Evolutionary conservation across 176 grass and related monocot species (phyloP).

Genomic region (Zea luxurians): DNA sequence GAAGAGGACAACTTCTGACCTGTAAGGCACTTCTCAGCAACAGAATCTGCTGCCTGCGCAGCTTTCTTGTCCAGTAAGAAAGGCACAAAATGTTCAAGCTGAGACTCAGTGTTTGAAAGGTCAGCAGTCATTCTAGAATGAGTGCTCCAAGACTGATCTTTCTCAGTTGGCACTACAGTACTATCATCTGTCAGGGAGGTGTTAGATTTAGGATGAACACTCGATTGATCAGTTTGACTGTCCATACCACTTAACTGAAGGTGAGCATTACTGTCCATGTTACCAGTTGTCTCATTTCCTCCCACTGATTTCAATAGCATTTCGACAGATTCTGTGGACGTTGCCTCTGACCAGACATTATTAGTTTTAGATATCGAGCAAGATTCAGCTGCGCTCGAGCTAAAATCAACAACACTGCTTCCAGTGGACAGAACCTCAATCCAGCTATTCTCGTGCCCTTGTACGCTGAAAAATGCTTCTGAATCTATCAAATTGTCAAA

Average conservation of each 20-base stretch:
- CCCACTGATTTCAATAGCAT: constrained; percentile 88
- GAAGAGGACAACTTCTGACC: constrained; percentile 42
- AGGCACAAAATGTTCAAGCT: constrained; percentile 33
- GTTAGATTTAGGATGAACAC: constrained; percentile 26
- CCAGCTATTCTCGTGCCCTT: constrained; percentile 71
- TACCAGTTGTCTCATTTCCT: constrained; percentile 59
- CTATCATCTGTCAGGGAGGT: constrained; percentile 31
- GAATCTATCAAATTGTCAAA: constrained; percentile 76
- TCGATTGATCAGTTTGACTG: constrained; percentile 43
- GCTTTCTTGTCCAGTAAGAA: constrained; percentile 38
- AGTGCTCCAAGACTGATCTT: constrained; percentile 31
- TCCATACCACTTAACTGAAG: constrained; percentile 58
- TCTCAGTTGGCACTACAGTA: constrained; percentile 27
- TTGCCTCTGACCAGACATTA: constrained; percentile 92
- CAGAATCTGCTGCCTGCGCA: constrained; percentile 33
- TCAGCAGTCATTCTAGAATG: constrained; percentile 26
- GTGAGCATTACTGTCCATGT: constrained; percentile 46
- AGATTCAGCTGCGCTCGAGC: constrained; percentile 58
- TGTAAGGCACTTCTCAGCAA: constrained; percentile 39
- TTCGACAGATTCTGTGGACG: constrained; percentile 82
- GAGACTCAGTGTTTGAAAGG: constrained; percentile 26
- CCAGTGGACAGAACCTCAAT: constrained; percentile 80
- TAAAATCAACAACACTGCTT: constrained; percentile 65
- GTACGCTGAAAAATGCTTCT: constrained; percentile 70
- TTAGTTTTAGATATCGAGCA: constrained; percentile 63